Evolutionary conservation across 495 filamentous ascomycete species (phyloP), one percentile per base, ranked within the genome.

Genomic region (Filosporella fistucella): DNA sequence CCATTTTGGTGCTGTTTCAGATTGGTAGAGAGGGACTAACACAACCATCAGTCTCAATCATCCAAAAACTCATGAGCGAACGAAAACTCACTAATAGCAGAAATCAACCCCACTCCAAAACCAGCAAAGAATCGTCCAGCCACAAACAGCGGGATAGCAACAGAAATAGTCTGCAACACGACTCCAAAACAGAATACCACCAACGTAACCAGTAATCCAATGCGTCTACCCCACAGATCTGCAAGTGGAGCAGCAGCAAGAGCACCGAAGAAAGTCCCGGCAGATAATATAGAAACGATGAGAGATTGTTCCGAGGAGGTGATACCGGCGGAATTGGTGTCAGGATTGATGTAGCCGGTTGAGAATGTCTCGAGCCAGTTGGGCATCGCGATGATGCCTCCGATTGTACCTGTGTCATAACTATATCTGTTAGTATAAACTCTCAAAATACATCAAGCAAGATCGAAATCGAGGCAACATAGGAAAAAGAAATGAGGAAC

Each of bases 221-320:
- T 57, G 17, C 85, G 77, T 57, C 89, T 85, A 54, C 89, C 89
- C 10, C 93, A 68, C 25, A 66, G 59, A 59, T 95, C 89, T 33
- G 79, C 87, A 14, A 86, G 21, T 6, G 70, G 3, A 77, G 83
- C 13, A 23, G 88, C 86, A n/a, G 61, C 60, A 8, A 95, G 74
- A 33, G 89, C 81, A 17, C 77, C 90, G 57, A 93, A 86, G 70
- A 94, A 94, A 7, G 90, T 96, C 36, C 90, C 90, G 5, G 85
- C 88, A 1, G 89, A 95, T 26, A 96, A 72, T 29, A 96, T 84
- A 3, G 89, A 91, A 24, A 89, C 86, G 45, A 89, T 82, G 55
- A 84, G 72, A 9, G 88, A 87, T 3, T 73, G 69, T 56, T 88
- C 75, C 0, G 65, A 61, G 9, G 78, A 64, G 1, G 79, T 82